These are phyloP conservation scores for Trichoderma afroharzianum DNA, from an alignment of 2,329 filamentous ascomycete genomes.

Conservation along the genomic window DNA sequence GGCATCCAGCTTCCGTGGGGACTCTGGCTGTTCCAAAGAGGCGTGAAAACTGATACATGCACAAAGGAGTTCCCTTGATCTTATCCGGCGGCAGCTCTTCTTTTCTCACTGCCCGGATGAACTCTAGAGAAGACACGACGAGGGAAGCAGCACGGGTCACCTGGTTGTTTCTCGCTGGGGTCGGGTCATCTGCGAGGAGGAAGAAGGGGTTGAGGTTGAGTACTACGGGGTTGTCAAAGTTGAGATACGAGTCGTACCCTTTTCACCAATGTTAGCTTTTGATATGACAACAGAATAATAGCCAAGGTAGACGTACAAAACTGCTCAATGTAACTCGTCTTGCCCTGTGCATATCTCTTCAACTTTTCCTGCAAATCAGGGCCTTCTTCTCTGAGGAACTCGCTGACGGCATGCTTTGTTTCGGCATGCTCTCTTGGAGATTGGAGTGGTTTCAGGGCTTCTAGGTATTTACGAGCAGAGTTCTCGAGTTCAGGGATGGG, in stretches of 20 bases:
- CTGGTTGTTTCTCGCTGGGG: slow-evolving; percentile 92
- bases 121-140: slow-evolving; percentile 83
- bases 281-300: not conserved
- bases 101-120: slow-evolving; percentile 86
- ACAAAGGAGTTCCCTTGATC: slow-evolving; percentile 76
- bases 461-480: slow-evolving; percentile 75
- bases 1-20: slow-evolving; percentile 89
- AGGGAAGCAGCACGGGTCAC: slow-evolving; percentile 91
- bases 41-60: slow-evolving; percentile 97
- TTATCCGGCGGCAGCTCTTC: slow-evolving; percentile 91
- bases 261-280: slow-evolving; percentile 17
- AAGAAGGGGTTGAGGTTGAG: slow-evolving; percentile 98
- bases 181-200: slow-evolving; percentile 93
- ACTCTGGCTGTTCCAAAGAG: slow-evolving; percentile 93
- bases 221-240: slow-evolving; percentile 96
- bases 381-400: slow-evolving; percentile 79
- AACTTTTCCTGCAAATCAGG: slow-evolving; percentile 82
- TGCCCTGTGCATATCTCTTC: slow-evolving; percentile 83
- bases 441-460: slow-evolving; percentile 77
- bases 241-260: slow-evolving; percentile 99
- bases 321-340: slow-evolving; percentile 96
- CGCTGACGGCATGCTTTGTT: slow-evolving; percentile 72
- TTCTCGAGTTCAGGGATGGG: slow-evolving; percentile 85
- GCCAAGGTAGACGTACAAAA: slow-evolving; percentile 67
- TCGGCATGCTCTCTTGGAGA: slow-evolving; percentile 76